phyloP scores from a whole-genome alignment of 2,329 filamentous ascomycete species.

The Blastomyces emzantsi region DNA sequence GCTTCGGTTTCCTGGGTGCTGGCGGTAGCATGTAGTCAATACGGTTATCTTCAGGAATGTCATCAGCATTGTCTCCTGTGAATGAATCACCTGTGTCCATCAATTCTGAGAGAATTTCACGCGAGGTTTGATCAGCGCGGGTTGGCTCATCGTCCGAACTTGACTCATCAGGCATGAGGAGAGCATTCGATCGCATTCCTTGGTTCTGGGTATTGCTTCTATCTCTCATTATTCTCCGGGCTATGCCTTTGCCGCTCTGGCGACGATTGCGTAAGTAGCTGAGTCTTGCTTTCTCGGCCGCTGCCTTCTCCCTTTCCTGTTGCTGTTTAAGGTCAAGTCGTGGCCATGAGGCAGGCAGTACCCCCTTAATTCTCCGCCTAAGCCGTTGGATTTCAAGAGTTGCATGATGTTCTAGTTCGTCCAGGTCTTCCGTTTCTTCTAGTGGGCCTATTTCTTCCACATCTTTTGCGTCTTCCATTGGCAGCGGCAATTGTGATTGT shows the following conservation, averaged over 20 bases:
- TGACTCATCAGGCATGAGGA: constrained; percentile 19
- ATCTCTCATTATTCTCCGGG: constrained; percentile 18
- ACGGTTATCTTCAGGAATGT: constrained; percentile 35
- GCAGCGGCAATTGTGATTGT: constrained; percentile 4
- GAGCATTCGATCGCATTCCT: constrained; percentile 5
- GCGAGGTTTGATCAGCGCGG: constrained; percentile 9
- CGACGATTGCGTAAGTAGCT: constrained; percentile 21
- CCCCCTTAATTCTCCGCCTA: constrained; percentile 38
- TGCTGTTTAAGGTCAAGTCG: constrained; percentile 33
- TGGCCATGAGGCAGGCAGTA: constrained; percentile 42
- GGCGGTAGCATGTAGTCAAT: constrained; percentile 36
- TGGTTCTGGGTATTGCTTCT: constrained; percentile 14
- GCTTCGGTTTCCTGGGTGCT: constrained; percentile 18
- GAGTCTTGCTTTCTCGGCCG: constrained; percentile 10
- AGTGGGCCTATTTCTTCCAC: constrained; percentile 3
- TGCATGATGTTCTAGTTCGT: constrained; percentile 19
- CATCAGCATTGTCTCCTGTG: constrained; percentile 21
- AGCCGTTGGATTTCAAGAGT: constrained; percentile 16
- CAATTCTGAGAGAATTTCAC: constrained; percentile 15
- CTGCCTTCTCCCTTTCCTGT: constrained; percentile 17
- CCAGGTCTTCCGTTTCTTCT: constrained; percentile 7
- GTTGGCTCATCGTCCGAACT: constrained; percentile 22
- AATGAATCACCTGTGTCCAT: constrained; percentile 20
- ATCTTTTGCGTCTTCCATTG: constrained; percentile 8
- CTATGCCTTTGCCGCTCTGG: constrained; percentile 17